Conservation (phyloP, 2,329 filamentous ascomycete genomes). For the Penicillium verrucosum region DNA sequence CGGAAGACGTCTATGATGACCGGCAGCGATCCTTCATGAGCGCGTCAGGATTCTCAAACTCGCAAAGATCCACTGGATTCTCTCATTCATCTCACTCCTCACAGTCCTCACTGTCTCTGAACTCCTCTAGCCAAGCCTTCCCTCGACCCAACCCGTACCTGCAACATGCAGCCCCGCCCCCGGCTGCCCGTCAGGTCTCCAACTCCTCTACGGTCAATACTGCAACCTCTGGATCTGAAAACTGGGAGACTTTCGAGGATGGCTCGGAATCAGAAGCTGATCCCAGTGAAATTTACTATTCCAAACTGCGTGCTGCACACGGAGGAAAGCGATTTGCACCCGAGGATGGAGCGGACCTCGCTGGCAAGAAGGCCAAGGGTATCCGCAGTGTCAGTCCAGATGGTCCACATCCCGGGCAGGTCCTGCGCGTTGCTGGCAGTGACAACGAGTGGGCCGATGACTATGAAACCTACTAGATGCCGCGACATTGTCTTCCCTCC, state of each 20-base stretch:
- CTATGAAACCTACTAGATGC: conserved; percentile 40
- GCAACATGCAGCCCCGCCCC: conserved; percentile 36
- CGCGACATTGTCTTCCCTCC: neutral
- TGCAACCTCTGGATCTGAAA: conserved; percentile 77
- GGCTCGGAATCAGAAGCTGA: conserved; percentile 72
- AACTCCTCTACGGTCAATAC: conserved; percentile 66
- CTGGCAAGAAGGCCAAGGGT: conserved; percentile 45
- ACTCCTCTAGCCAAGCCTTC: conserved; percentile 31
- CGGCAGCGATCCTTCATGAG: conserved; percentile 49
- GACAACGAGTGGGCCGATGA: conserved; percentile 56
- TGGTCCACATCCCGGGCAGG: conserved; percentile 42
- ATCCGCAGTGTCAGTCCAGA: conserved; percentile 48
- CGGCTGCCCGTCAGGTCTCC: conserved; percentile 63
- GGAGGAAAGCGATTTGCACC: conserved; percentile 58
- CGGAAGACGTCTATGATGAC: conserved; percentile 86
- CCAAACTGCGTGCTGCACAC: conserved; percentile 67
- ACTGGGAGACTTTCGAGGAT: conserved; percentile 97
- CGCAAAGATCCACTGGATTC: conserved; percentile 37
- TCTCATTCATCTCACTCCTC: conserved; percentile 45
- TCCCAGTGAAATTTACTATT: conserved; percentile 73
- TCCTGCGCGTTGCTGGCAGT: conserved; percentile 49
- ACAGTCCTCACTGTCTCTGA: conserved; percentile 37
- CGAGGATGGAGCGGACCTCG: conserved; percentile 36
- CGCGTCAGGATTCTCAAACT: conserved; percentile 38
- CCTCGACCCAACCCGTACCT: conserved; percentile 38